Base-by-base conservation (phyloP, 495 filamentous ascomycete species). In the Zalerion maritima region DNA sequence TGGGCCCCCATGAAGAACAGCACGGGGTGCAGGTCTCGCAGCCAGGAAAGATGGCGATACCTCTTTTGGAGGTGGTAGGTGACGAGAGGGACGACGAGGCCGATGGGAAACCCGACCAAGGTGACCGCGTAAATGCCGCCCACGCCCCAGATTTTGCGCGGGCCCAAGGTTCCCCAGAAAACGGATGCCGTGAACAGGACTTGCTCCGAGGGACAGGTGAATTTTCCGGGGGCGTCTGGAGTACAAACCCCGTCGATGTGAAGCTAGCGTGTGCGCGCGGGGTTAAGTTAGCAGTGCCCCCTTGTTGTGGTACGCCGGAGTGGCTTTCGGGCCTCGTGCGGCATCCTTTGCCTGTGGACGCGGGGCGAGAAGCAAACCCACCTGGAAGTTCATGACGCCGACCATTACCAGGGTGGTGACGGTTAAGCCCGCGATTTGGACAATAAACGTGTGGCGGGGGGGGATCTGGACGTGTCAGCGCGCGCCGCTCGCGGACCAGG, bases 131-230 rank as follows among this genome's bases (percentile, higher is more conserved):
- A 60, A 31, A 46, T 52, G 3, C 57, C 57, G 4, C 44, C 48
- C 5, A 29, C 29, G 11, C 55, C 54, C 35, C 48, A 60, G 11
- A 58, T 43, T 44, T 58, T 60, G 25, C 46, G 34, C n/a, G 57
- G 57, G 2, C 57, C 57, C 12, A 60, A 45, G 2, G 57, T 60
- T 8, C 57, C 57, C 57, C 57, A 60, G 17, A 60, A 50, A 1
- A 60, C 51, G 14, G 55, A 48, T 5, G 57, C 49, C 1, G 57
- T 60, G 39, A 60, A 60, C 35, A 58, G 58, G n/a, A n/a, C n/a
- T n/a, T n/a, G n/a, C n/a, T n/a, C n/a, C n/a, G n/a, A n/a, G 33
- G 57, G 57, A 39, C 57, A 60, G 22, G 42, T 49, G 34, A 58
- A 57, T 6, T 45, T 42, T 36, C 50, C 52, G 0, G 55, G 53